Evolutionary conservation across 2,329 filamentous ascomycete species (phyloP), one percentile per base, ranked within the genome.

Genomic region (Cadophora sp.): DNA sequence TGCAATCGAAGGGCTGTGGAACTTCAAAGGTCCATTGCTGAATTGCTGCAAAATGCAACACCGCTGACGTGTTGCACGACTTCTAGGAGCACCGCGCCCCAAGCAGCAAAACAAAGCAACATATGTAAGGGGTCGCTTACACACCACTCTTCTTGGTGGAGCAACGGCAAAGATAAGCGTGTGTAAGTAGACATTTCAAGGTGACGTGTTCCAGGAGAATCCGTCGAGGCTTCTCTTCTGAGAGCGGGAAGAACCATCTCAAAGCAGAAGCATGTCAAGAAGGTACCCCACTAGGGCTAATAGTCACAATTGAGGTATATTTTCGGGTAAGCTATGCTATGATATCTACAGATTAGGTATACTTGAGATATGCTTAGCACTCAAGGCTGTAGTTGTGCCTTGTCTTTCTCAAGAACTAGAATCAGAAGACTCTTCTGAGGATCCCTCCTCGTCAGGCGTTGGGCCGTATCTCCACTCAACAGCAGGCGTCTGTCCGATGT

Each of bases 401-500:
- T 8, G 11, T 22, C 22, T 22, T 11, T 19, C 7, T 59, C 56
- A 59, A 59, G 22, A 1, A 7, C n/a, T 7, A 40, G 43, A 14
- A 6, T 59, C 56, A 40, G 34, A 59, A 59, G 22, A 16, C 14
- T 59, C 56, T 19, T 40, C 56, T 9, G 56, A 59, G 14, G 34
- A 40, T 9, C 19, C n/a, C 12, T 27, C 34, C 12, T 27, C 22
- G 16, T 37, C 55, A 16, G 34, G 34, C 22, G 34, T 40, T 4
- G 56, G 56, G 1, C n/a, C 56, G 16, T 9, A 40, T 43, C 22
- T 59, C 56, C 56, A 59, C 26, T 59, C 56, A 40, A 59, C 43
- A 34, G 56, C 34, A 40, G 31, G 31, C 11, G 34, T 16, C 31
- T 59, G 56, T 59, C 56, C 56, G 9, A 40, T 59, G 31, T 8